Base-by-base conservation (phyloP, 1,284 basidiomycete species). In the Leucoagaricus sp. region DNA sequence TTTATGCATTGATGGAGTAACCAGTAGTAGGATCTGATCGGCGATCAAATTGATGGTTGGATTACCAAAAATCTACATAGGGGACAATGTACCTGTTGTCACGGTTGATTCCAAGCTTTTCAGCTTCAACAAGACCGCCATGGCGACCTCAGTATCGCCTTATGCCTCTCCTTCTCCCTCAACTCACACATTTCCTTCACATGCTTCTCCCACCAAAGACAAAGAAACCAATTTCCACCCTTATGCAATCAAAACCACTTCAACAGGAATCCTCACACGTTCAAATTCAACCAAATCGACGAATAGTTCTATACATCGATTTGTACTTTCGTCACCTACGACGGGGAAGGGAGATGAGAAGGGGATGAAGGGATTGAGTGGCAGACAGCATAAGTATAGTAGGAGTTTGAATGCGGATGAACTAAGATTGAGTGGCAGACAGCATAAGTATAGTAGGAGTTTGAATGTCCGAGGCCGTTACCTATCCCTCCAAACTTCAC, bases 241-340 rank as follows among this genome's bases (percentile, higher is more conserved):
- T 4, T 49, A 49, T 33, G 47, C 47, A 7, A 49, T 49, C n/a
- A 49, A 49, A 34, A 49, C 47, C 21, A 46, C 38, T 21, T 72
- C 19, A 66, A 75, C 83, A 0, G 85, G 74, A 0, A 62, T 86
- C 15, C 75, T 88, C 36, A 79, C 83, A 6, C 79, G 85, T 13
- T 83, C 83, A 10, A 82, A 79, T 62, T 79, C 82, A 6, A 64
- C 76, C 0, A 51, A 63, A 5, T 74, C 81, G 60, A 40, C 57
- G 9, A 33, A 57, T 4, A 51, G 56, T 15, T 47, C 56, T 6
- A n/a, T n/a, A n/a, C 67, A 68, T 34, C 75, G 75, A 62, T 84
- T 85, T 62, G 68, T 80, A 3, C 70, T 77, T 12, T 72, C 71
- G 1, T 65, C 69, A 17, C 67, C 71, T 3, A 66, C 69, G 13